Base-by-base conservation (phyloP, 208 protist genomes). In the Leishmania martiniquensis region DNA sequence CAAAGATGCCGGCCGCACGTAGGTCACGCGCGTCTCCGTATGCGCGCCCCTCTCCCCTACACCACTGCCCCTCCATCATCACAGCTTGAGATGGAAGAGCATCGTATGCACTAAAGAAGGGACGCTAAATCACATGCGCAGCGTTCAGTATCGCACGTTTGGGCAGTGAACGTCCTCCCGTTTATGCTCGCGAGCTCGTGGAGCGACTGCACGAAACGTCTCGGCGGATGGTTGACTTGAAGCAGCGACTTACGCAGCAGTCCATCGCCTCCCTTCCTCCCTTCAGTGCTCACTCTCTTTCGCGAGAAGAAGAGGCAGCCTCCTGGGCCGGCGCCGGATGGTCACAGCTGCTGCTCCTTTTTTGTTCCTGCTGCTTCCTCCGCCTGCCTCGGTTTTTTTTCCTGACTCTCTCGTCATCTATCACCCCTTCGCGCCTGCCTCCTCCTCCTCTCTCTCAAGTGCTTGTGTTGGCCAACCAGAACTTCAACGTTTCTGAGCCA, bases 1-100 rank as follows among this genome's bases (percentile, higher is more conserved):
- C 32, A 87, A 86, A 39, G 92, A 96, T 75, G 86, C 90, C 44
- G 57, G 32, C 45, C 44, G 86, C 29, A 32, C 57, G 4, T 82
- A 78, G 45, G n/a, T 12, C 9, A 51, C 45, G 15, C 10, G n/a
- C 12, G 25, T 39, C n/a, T 39, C 49, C 13, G 12, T 49, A 32
- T 6, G 47, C 29, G 29, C 74, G 39, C 39, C 20, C 25, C 32
- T 45, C 17, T 37, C 20, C 62, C 62, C 15, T 44, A 5, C 37
- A 13, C 15, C 22, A n/a, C 25, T 1, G 39, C n/a, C 45, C 42
- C 68, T 44, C n/a, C 39, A 57, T 73, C 34, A 63, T 25, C 52
- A 7, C 37, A 45, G 0, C 37, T 44, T 22, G 62, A 22, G 1
- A 37, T 42, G 62, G 37, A 10, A 44, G 62, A 9, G 62, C 62